These are phyloP conservation scores for Aspergillus brasiliensis DNA, from an alignment of 2,329 filamentous ascomycete genomes.

Conservation along the genomic window DNA sequence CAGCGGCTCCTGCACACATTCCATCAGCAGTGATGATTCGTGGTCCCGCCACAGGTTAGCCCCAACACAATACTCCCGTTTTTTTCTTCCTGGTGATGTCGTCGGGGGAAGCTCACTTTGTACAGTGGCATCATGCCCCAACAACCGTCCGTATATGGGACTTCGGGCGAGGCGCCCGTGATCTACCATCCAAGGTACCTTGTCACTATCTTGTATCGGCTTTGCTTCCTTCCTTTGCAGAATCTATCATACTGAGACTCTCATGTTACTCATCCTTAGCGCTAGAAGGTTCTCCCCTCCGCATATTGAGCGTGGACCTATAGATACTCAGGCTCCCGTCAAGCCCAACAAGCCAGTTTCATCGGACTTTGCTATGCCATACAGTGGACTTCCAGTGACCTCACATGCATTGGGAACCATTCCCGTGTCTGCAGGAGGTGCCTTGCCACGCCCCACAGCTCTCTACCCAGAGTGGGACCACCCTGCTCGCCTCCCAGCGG, in stretches of 20 bases:
- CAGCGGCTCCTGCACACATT: constrained; percentile 32
- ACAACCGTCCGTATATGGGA: constrained; percentile 32
- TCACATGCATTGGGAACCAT: constrained; percentile 31
- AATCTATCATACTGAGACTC: constrained; percentile 19
- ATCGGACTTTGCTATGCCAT: constrained; percentile 34
- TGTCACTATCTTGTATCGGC: constrained; percentile 8
- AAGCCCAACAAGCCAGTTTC: constrained; percentile 25
- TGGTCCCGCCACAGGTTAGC: constrained; percentile 41
- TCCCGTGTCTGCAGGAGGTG: constrained; percentile 36
- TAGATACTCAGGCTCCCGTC: constrained; percentile 30
- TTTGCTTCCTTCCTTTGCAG: constrained; percentile 11
- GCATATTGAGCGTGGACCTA: constrained; percentile 29
- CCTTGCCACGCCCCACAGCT: constrained; percentile 30
- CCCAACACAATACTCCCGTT: constrained; percentile 19
- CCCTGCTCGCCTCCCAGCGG: constrained; percentile 32
- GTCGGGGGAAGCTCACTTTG: constrained; percentile 28
- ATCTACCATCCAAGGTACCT: constrained; percentile 43
- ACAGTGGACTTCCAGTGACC: constrained; percentile 31
- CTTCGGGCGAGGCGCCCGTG: constrained; percentile 30
- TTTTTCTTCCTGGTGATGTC: background rate
- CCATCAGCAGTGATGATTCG: constrained; percentile 34
- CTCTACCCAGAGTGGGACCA: constrained; percentile 40
- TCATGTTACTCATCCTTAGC: constrained; percentile 27
- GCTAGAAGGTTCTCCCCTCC: constrained; percentile 34
- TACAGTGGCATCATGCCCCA: constrained; percentile 31